Evolutionary conservation across 257 asterid species (phyloP), one percentile per base, ranked within the genome.

Genomic region (Apocynum venetum): DNA sequence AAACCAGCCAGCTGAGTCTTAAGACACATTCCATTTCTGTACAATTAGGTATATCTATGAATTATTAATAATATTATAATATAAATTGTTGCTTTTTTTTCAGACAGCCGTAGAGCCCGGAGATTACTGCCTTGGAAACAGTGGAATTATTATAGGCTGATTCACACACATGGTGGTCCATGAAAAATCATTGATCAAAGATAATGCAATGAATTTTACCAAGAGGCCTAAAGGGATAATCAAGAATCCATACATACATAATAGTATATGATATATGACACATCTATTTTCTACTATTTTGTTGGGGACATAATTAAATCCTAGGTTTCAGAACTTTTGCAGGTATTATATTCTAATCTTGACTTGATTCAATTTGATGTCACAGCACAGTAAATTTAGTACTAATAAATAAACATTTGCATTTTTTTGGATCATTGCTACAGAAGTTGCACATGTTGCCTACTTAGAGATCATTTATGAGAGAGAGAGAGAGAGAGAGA

Each of bases 401-500:
- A 71, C 13, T 15, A 49, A 49, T 31, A 47, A 19, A 36, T 53
- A 25, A 25, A 25, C 31, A 10, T 20, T 71, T 71, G 57, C 59
- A 47, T n/a, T 48, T 48, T 3, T 69, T 46, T 55, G 81, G 61
- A 77, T 73, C 74, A 65, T 31, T 31, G 52, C 52, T 73, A 75
- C 75, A 79, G 82, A 75, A 75, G 61, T 15, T 75, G 72, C 79
- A 74, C 19, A 65, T 48, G 55, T 36, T 73, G 82, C 55, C 77
- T 63, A 41, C 60, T 63, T 48, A 36, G 44, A 59, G 46, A 48
- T 52, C 43, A 25, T 43, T 52, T 60, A 55, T 41, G 53, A 38
- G 76, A 6, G 6, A 44, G 47, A 44, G 47, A 44, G 47, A 44
- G 47, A 61, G 31, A 67, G 49, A 52, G 44, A n/a, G 69, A 57